Base-by-base conservation (phyloP, 257 asterid species). In the Anisodus acutangulus region DNA sequence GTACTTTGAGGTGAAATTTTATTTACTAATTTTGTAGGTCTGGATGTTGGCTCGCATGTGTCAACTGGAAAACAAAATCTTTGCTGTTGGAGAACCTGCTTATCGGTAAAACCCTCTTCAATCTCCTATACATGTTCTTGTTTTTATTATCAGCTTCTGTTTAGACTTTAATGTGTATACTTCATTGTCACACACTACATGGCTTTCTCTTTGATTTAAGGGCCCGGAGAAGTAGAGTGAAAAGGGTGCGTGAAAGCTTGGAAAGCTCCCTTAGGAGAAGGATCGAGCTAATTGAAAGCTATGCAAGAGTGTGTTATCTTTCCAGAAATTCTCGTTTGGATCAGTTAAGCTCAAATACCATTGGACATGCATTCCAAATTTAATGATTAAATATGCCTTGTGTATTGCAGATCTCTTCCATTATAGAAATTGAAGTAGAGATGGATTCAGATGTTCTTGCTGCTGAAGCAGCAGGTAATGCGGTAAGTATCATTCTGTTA, bases 41-140 rank as follows among this genome's bases (percentile, higher is more conserved):
- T 95, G 99, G 98, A 94, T 95, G 97, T 89, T 95, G 76, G 98
- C 98, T 82, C 98, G 99, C 39, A 93, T 95, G 99, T 92, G 94
- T 90, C 99, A 94, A 82, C 80, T 95, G 86, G 98, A 95, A 86
- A 95, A 95, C 92, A 94, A 96, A 92, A 96, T 94, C 66, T 87
- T 90, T 85, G 98, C 98, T 67, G 93, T 96, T 41, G 99, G 99
- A 82, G 99, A 94, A 87, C 97, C 98, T 91, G 89, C 98, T 63
- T 96, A 96, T 81, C 92, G 95, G 99, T 96, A 82, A 59, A 82
- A 81, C 63, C 49, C 66, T 74, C 84, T 67, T 57, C 76, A 78
- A 85, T 62, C 79, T 80, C 64, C 35, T 35, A 17, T 16, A 8
- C 22, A n/a, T 66, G 60, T 78, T 26, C 26, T 53, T 22, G 19